Conservation (phyloP, 805 yeast species). For the Monosporozyma aquatica region DNA sequence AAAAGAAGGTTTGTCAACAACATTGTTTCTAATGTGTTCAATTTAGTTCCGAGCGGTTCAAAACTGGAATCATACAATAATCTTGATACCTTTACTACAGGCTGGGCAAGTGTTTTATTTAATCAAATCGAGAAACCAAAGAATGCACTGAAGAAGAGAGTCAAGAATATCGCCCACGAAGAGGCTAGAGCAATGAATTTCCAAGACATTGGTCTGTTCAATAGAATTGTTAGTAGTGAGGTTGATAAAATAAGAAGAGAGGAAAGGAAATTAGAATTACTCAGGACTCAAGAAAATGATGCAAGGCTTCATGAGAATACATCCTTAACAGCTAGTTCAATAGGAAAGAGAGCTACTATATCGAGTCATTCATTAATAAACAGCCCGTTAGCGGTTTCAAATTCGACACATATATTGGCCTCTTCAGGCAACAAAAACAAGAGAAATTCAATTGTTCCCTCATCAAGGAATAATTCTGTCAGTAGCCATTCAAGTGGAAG, state of each 20-base stretch:
- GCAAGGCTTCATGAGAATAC: neutral
- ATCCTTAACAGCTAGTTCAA: neutral
- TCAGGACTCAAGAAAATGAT: conserved; percentile 29
- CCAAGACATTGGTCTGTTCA: conserved; percentile 37
- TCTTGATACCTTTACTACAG: conserved; percentile 2
- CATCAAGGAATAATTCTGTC: conserved; percentile 16
- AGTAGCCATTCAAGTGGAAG: conserved; percentile 14
- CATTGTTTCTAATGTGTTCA: conserved; percentile 45
- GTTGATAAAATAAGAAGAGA: conserved; percentile 46
- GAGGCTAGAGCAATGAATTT: conserved; percentile 36
- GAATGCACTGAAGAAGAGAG: conserved; percentile 14
- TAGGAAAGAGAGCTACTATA: neutral
- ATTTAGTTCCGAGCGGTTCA: conserved; percentile 29
- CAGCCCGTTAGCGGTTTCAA: neutral
- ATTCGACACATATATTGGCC: conserved; percentile 5
- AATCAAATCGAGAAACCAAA: conserved; percentile 27
- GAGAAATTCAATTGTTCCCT: conserved; percentile 19
- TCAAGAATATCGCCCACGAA: conserved; percentile 34
- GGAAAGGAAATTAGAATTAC: conserved; percentile 34
- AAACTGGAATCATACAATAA: conserved; percentile 2
- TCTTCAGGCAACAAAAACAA: conserved; percentile 14
- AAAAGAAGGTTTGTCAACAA: conserved; percentile 65
- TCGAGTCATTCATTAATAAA: neutral
- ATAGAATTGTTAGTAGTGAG: conserved; percentile 39
- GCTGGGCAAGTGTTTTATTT: conserved; percentile 17